Evolutionary conservation across 2,329 filamentous ascomycete genomes (phyloP), one percentile per base, ranked within the genome.

Genomic region (Xylaria multiplex): DNA sequence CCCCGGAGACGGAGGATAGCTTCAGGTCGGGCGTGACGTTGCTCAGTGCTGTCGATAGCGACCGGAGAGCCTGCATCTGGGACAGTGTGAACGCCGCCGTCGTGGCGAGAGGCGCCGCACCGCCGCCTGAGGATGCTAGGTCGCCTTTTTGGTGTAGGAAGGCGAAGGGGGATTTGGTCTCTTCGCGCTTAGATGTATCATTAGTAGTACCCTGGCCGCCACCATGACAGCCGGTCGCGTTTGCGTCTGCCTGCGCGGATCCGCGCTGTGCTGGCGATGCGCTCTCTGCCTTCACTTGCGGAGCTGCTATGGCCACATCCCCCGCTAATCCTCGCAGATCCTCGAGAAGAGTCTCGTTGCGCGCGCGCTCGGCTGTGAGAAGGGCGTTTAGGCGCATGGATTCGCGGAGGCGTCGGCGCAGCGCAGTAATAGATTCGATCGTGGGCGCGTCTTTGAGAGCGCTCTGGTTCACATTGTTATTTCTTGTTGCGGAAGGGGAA

Each of bases 31-130:
- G 88, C 67, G 89, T 83, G 42, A 97, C 81, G 13, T 86, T 84
- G 9, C 87, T 83, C 55, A 97, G 82, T 7, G 82, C 82, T 3
- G 78, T 77, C 2, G 85, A 87, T 24, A 96, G 83, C 7, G 88
- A 82, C 65, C 92, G 89, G 52, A 99, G 83, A 0, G 93, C 88
- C 32, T 93, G 92, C 22, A 97, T 83, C 76, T 98, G 95, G 2
- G 91, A 91, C 22, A 96, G 84, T 0, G 92, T 89, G 77, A 97
- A 97, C 16, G 88, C 85, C 0, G 91, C 87, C 19, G 91, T 92
- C 3, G 91, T 93, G 11, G 86, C 85, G 32, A 93, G 82, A 11
- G 82, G 24, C 3, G 57, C 81, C 46, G 83, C 78, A 13, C 82
- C 80, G 62, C 82, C 80, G 62, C 84, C 85, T 55, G 85, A 84